phyloP scores from a whole-genome alignment of 1,284 basidiomycete genomes.

The Gymnopus androsaceus region DNA sequence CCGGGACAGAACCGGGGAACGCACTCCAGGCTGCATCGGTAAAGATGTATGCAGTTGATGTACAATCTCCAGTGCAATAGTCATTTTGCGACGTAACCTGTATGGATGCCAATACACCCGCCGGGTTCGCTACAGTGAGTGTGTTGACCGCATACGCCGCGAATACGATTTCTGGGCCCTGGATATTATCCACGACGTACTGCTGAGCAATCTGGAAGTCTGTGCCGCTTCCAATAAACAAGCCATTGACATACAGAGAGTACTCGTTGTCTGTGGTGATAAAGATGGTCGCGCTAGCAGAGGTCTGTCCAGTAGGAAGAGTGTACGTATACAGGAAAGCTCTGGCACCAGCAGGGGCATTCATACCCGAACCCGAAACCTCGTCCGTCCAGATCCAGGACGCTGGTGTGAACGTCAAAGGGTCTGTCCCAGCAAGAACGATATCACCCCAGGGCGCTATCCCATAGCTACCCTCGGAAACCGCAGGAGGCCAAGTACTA shows the following conservation, averaged over 20 bases:
- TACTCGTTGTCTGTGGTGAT: slow-evolving; percentile 23
- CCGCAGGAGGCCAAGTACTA: slow-evolving; percentile 24
- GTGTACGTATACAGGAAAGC: slow-evolving; percentile 22
- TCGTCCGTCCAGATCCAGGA: slow-evolving; percentile 26
- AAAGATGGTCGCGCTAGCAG: slow-evolving; percentile 17
- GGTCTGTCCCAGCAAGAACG: slow-evolving; percentile 17
- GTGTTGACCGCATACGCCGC: slow-evolving; percentile 18
- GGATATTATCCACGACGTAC: slow-evolving; percentile 13
- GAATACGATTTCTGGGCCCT: slow-evolving; percentile 17
- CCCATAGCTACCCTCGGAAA: slow-evolving; percentile 24
- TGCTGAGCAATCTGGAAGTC: slow-evolving; percentile 18
- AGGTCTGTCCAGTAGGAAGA: slow-evolving; percentile 15
- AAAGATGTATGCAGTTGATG: slow-evolving; percentile 9
- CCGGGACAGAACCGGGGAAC: slow-evolving; percentile 9
- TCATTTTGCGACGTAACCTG: slow-evolving; percentile 14
- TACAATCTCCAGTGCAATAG: slow-evolving; percentile 14
- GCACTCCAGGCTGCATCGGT: slow-evolving; percentile 21
- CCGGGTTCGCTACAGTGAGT: slow-evolving; percentile 15
- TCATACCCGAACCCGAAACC: slow-evolving; percentile 6
- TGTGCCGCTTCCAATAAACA: slow-evolving; percentile 17
- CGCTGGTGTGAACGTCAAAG: slow-evolving; percentile 10
- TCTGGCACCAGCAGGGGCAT: slow-evolving; percentile 19
- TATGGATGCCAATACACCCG: slow-evolving; percentile 19
- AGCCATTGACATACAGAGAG: slow-evolving; percentile 21
- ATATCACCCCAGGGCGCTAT: slow-evolving; percentile 26